A percentile compares a stretch with the other conserved stretches of the same genome.
Conservation (phyloP, 208 protist species). For the Pavlovales sp. region DNA sequence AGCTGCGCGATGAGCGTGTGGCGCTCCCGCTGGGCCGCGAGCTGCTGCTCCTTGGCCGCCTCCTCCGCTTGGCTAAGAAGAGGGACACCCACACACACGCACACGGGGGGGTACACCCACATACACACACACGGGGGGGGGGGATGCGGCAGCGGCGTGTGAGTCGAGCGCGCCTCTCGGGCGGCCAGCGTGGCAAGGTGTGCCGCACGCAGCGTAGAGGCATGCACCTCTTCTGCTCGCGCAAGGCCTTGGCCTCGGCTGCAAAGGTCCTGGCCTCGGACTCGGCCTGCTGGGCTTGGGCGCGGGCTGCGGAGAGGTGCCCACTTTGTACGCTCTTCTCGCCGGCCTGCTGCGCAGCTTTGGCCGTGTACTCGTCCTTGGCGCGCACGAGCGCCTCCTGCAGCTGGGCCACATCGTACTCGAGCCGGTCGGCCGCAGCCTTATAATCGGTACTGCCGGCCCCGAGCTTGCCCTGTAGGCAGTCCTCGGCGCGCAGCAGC, state of each 20-base stretch:
- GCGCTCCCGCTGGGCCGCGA: neutral
- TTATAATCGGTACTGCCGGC: neutral
- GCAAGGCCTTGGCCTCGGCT: neutral
- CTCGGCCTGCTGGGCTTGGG: too few relatives aligned
- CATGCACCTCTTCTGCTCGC: neutral
- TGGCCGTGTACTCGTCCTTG: neutral
- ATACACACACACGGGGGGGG: too few relatives aligned
- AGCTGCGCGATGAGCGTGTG: neutral
- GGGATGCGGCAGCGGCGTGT: too few relatives aligned
- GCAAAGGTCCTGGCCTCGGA: too few relatives aligned
- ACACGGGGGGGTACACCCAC: too few relatives aligned
- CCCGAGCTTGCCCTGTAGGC: neutral
- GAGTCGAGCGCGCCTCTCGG: too few relatives aligned
- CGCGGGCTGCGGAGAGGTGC: too few relatives aligned
- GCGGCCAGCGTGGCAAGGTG: too few relatives aligned
- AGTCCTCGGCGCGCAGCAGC: neutral
- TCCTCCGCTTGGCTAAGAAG: neutral
- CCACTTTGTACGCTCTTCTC: too few relatives aligned
- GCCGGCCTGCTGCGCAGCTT: too few relatives aligned
- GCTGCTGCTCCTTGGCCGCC: neutral
- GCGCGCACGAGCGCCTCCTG: neutral
- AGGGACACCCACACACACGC: too few relatives aligned
- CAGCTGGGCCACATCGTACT: neutral
- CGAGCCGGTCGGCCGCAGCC: neutral
- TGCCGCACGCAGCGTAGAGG: too few relatives aligned